Conservation (phyloP, 371 early-diverging fungal species). For the Mucor irregularis region DNA sequence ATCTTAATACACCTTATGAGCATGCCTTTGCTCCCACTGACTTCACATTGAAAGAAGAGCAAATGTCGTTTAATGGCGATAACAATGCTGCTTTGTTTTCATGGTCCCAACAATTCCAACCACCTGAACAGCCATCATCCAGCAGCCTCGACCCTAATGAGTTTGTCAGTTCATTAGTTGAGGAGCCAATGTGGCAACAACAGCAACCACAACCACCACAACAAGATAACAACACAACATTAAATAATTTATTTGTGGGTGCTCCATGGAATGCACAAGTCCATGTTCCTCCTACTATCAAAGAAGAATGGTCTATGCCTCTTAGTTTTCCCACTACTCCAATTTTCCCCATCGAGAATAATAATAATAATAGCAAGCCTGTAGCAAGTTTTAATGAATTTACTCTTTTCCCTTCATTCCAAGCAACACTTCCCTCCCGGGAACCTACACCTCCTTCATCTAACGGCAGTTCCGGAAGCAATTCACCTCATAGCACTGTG, state of each 20-base stretch:
- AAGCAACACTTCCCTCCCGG: background rate
- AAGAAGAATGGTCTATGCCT: conserved; percentile 18
- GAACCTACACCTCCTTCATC: conserved; percentile 19
- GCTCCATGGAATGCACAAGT: conserved; percentile 3
- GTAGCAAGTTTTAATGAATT: background rate
- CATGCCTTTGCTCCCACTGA: too few relatives aligned
- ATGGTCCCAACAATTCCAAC: background rate
- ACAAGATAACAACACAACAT: background rate
- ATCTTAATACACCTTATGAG: too few relatives aligned
- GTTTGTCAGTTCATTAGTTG: conserved; percentile 1
- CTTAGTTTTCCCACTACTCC: too few relatives aligned
- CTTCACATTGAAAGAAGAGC: background rate
- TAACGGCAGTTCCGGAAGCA: conserved; percentile 4
- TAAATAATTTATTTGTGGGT: conserved; percentile 9
- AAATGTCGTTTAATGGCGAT: background rate
- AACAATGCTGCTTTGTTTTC: background rate
- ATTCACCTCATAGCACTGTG: conserved; percentile 8
- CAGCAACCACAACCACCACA: background rate
- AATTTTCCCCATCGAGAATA: too few relatives aligned
- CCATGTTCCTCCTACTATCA: conserved; percentile 11
- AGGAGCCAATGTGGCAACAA: conserved; percentile 7
- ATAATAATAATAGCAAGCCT: background rate
- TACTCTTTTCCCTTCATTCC: background rate
- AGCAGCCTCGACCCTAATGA: background rate
- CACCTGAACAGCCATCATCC: background rate